Evolutionary conservation across 768 basidiomycete species (phyloP).

Genomic region (Pleurotus citrinopileatus): DNA sequence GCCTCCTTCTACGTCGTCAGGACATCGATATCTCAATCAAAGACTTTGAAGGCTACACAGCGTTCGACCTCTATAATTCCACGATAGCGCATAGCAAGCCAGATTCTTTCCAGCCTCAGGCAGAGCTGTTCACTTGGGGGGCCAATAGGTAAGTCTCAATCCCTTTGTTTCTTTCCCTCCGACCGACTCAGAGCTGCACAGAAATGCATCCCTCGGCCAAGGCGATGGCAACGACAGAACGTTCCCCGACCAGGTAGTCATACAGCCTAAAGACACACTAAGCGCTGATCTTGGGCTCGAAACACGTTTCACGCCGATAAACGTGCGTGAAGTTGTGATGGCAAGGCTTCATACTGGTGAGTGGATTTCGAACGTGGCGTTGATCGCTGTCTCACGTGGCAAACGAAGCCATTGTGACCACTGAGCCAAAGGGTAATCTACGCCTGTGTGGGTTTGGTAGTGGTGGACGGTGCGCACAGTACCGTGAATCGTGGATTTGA

Average conservation of each 20-base stretch:
- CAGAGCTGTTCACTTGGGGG: slow-evolving; percentile 59
- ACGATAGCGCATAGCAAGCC: slow-evolving; percentile 78
- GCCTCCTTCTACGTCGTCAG: slow-evolving; percentile 69
- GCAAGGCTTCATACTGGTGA: slow-evolving; percentile 85
- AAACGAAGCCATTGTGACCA: slow-evolving; percentile 55
- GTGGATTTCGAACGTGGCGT: slow-evolving; percentile 13
- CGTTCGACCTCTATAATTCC: slow-evolving; percentile 91
- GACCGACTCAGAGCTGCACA: slow-evolving; percentile 22
- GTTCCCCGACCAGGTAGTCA: slow-evolving; percentile 72
- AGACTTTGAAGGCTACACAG: slow-evolving; percentile 86
- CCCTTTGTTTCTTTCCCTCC: slow-evolving; percentile 7
- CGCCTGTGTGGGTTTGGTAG: slow-evolving; percentile 88
- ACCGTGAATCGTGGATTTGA: not conserved
- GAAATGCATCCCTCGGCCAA: slow-evolving; percentile 87
- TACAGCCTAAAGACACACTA: slow-evolving; percentile 35
- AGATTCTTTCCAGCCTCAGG: slow-evolving; percentile 23
- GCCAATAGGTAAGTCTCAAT: slow-evolving; percentile 13
- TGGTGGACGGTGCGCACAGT: slow-evolving; percentile 66
- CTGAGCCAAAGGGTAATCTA: slow-evolving; percentile 70
- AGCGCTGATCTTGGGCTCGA: slow-evolving; percentile 27
- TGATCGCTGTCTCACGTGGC: slow-evolving; percentile 6
- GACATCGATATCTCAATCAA: slow-evolving; percentile 74
- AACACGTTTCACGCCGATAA: slow-evolving; percentile 59
- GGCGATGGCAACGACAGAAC: slow-evolving; percentile 76
- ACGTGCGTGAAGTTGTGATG: slow-evolving; percentile 71